Conservation (phyloP, 768 basidiomycete genomes). For the Infundibulicybe gibba region DNA sequence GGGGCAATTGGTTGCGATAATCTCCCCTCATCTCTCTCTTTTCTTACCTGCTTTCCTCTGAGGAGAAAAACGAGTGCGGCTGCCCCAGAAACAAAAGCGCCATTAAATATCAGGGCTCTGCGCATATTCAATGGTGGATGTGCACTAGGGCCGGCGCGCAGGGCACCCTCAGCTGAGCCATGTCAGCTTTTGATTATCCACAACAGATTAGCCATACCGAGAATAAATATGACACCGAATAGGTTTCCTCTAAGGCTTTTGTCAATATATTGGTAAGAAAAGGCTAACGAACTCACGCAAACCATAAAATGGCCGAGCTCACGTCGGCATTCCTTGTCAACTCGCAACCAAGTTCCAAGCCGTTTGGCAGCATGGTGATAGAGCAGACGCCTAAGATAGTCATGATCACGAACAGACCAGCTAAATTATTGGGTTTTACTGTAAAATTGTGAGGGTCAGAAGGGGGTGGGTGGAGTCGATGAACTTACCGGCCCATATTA, state of each 20-base stretch:
- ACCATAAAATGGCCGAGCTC: conserved; percentile 76
- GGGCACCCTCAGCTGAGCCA: conserved; percentile 55
- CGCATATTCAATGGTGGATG: conserved; percentile 75
- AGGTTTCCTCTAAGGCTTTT: conserved; percentile 52
- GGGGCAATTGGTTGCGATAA: conserved; percentile 1
- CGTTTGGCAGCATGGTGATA: conserved; percentile 71
- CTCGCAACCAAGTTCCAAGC: conserved; percentile 76
- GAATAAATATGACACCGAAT: conserved; percentile 56
- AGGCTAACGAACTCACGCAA: conserved; percentile 41
- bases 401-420: conserved; percentile 62
- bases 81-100: conserved; percentile 37
- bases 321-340: conserved; percentile 76
- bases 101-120: conserved; percentile 64
- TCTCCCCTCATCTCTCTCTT: conserved; percentile 59
- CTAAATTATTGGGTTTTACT: conserved; percentile 63
- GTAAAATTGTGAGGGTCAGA: conserved; percentile 3
- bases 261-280: background rate
- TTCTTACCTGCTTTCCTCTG: conserved; percentile 58
- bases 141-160: conserved; percentile 58
- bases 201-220: conserved; percentile 38
- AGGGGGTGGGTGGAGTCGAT: background rate
- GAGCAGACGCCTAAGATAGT: conserved; percentile 63
- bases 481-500: conserved; percentile 76
- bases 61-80: conserved; percentile 45
- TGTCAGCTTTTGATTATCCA: background rate